Evolutionary conservation across 2,329 filamentous ascomycete genomes (phyloP).

Genomic region (Huntiella abstrusa): DNA sequence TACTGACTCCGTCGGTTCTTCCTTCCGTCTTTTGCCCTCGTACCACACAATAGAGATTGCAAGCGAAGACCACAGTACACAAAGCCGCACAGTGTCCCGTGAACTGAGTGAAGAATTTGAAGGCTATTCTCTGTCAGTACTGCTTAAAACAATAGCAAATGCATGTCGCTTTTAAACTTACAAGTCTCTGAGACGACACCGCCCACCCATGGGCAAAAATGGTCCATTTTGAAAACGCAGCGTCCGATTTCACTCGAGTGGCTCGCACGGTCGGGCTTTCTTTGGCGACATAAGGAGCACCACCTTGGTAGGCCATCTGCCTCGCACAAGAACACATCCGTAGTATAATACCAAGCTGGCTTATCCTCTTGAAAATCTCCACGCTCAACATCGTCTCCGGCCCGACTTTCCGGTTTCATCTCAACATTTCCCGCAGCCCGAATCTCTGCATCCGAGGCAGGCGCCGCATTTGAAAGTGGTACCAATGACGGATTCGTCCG

Average conservation of each 20-base stretch:
- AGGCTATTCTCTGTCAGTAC: constrained; percentile 26
- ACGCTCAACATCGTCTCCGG: no score
- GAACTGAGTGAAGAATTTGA: constrained; percentile 90
- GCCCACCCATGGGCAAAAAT: constrained; percentile 94
- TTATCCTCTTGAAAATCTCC: constrained; percentile 37
- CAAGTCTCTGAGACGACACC: constrained; percentile 73
- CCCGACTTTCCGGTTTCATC: background rate
- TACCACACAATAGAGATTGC: constrained; percentile 44
- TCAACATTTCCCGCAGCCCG: background rate
- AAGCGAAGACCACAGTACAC: constrained; percentile 43
- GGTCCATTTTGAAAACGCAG: constrained; percentile 82
- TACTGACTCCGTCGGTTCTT: constrained; percentile 37
- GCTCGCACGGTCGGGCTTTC: constrained; percentile 75
- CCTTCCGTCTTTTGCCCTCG: constrained; percentile 27
- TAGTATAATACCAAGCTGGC: constrained; percentile 59
- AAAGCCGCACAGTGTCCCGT: constrained; percentile 52
- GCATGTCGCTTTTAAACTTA: constrained; percentile 18
- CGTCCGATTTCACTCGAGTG: constrained; percentile 68
- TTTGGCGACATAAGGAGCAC: constrained; percentile 68
- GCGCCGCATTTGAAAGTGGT: constrained; percentile 31
- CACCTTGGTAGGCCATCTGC: constrained; percentile 67
- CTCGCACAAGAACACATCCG: constrained; percentile 71
- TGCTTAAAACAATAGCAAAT: constrained; percentile 1
- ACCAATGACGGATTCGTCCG: constrained; percentile 55
- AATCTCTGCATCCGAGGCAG: background rate